Conservation (phyloP, 2,329 filamentous ascomycete species). For the Trichoderma lentiforme region DNA sequence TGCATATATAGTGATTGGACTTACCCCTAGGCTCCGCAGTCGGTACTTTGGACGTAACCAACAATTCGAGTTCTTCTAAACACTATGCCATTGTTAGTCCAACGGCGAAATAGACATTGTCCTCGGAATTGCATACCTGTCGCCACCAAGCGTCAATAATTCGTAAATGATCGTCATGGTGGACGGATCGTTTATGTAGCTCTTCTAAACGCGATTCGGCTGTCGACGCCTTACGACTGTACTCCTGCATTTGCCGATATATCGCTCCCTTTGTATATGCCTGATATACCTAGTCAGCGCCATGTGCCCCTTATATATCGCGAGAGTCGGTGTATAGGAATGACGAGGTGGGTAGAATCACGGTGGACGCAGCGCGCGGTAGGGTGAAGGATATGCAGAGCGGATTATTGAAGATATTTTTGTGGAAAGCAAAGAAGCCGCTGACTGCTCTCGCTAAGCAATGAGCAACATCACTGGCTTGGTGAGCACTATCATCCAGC, state of each 20-base stretch:
- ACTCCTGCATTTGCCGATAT: conserved; percentile 95
- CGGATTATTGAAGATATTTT: conserved; percentile 3
- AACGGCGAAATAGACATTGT: background rate
- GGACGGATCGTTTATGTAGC: conserved; percentile 69
- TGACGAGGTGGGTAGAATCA: conserved; percentile 16
- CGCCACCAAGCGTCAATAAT: conserved; percentile 91
- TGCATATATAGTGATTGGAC: background rate
- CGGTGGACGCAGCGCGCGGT: conserved; percentile 17
- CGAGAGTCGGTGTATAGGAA: conserved; percentile 7
- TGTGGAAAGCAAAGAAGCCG: conserved; percentile 23
- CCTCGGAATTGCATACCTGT: conserved; percentile 59
- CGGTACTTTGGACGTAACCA: conserved; percentile 49
- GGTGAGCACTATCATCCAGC: conserved; percentile 35
- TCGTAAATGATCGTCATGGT: conserved; percentile 91
- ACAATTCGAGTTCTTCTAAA: conserved; percentile 60
- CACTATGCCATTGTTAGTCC: conserved; percentile 40
- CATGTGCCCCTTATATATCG: background rate
- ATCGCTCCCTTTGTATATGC: conserved; percentile 79
- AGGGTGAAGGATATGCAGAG: conserved; percentile 14
- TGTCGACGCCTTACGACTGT: conserved; percentile 83
- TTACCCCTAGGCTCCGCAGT: conserved; percentile 22
- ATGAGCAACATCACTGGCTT: conserved; percentile 37
- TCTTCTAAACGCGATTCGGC: conserved; percentile 80
- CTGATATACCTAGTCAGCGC: conserved; percentile 26
- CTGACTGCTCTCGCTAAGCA: conserved; percentile 31